Evolutionary conservation across 805 yeast species (phyloP).

Genomic region (Candida krabiensis): DNA sequence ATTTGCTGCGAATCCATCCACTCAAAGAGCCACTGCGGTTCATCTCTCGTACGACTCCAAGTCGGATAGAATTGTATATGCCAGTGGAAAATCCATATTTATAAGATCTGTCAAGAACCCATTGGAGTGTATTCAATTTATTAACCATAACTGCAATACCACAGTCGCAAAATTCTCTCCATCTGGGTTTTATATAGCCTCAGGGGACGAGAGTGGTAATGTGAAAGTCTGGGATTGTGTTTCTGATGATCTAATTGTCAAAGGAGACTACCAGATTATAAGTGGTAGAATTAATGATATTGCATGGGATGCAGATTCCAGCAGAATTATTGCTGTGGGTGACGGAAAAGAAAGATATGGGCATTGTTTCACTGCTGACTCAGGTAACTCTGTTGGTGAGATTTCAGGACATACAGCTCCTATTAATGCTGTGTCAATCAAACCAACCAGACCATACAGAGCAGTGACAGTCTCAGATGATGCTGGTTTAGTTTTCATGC

Average conservation of each 20-base stretch:
- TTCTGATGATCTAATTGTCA: conserved; percentile 55
- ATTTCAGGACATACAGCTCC: conserved; percentile 87
- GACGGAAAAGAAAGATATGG: conserved; percentile 91
- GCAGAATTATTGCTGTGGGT: conserved; percentile 90
- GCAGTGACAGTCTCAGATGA: conserved; percentile 95
- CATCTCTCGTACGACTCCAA: conserved; percentile 74
- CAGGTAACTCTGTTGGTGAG: conserved; percentile 97
- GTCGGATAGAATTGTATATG: conserved; percentile 73
- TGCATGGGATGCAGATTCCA: conserved; percentile 89
- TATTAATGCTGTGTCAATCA: conserved; percentile 81
- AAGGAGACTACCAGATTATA: conserved; percentile 74
- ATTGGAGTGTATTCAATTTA: conserved; percentile 59
- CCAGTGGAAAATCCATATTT: conserved; percentile 76
- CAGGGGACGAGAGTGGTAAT: conserved; percentile 89
- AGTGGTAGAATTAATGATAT: conserved; percentile 80
- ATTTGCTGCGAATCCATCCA: conserved; percentile 79
- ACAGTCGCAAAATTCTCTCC: conserved; percentile 89
- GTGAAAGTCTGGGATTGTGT: conserved; percentile 85
- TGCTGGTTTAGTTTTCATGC: conserved; percentile 74
- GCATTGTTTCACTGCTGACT: conserved; percentile 88
- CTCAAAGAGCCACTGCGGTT: conserved; percentile 67
- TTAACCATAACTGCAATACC: conserved; percentile 66
- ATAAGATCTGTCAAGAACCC: conserved; percentile 65
- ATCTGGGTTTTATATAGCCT: conserved; percentile 84
- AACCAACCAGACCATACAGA: conserved; percentile 85